Evolutionary conservation across 495 filamentous ascomycete species (phyloP).

Genomic region (Chaetomium fimeti): DNA sequence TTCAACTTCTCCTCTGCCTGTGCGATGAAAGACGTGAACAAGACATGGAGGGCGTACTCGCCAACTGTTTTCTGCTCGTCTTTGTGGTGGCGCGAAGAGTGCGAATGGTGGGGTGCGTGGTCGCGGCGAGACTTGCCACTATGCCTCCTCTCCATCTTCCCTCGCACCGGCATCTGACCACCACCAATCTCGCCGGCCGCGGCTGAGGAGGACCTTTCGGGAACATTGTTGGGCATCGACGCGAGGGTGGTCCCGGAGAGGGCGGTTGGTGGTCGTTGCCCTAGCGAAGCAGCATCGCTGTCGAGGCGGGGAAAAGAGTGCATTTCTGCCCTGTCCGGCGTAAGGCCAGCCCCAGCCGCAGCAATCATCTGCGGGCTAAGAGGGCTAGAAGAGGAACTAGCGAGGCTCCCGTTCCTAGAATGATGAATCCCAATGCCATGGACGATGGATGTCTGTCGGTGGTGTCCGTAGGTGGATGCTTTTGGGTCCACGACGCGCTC

Average conservation of each 20-base stretch:
- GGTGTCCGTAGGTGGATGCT: conserved; percentile 69
- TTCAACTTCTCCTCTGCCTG: conserved; percentile 93
- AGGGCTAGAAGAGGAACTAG: conserved; percentile 65
- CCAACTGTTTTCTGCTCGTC: conserved; percentile 84
- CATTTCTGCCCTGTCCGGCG: conserved; percentile 47
- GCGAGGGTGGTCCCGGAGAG: conserved; percentile 44
- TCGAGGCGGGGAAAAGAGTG: conserved; percentile 45
- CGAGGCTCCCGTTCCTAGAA: conserved; percentile 75
- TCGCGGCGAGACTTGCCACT: conserved; percentile 66
- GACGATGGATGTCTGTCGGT: conserved; percentile 91
- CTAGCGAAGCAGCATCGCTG: conserved; percentile 35
- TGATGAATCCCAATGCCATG: conserved; percentile 90
- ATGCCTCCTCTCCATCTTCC: conserved; percentile 60
- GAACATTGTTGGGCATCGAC: conserved; percentile 32
- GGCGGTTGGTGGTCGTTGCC: conserved; percentile 42
- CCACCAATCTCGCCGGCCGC: conserved; percentile 26
- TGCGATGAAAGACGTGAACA: conserved; percentile 86
- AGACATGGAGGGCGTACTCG: conserved; percentile 93
- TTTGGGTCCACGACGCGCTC: conserved; percentile 60
- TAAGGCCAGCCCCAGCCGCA: conserved; percentile 54
- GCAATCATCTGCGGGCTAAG: conserved; percentile 81
- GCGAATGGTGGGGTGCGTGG: conserved; percentile 74
- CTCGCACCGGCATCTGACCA: conserved; percentile 36
- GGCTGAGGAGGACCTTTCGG: conserved; percentile 40
- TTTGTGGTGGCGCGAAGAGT: conserved; percentile 71